Evolutionary conservation across 2,329 filamentous ascomycete species (phyloP).

Genomic region (Colletotrichum tanaceti): DNA sequence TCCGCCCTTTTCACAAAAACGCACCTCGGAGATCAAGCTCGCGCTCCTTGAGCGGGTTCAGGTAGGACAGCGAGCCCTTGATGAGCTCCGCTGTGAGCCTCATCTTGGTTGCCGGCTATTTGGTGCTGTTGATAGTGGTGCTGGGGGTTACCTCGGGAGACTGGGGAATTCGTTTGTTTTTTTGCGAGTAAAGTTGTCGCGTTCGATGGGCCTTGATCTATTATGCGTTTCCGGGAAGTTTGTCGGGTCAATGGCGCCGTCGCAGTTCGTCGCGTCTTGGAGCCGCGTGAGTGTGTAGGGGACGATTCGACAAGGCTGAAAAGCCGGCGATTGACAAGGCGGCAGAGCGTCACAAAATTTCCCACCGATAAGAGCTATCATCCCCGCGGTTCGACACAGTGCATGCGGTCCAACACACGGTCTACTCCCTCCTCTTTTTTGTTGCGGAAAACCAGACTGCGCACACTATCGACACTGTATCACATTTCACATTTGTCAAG

Average conservation of each 20-base stretch:
- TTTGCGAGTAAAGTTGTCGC: neutral
- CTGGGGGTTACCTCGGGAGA: constrained; percentile 31
- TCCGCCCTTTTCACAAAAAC: constrained; percentile 89
- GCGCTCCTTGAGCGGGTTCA: constrained; percentile 98
- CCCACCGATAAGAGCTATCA: constrained; percentile 35
- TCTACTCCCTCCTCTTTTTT: accelerated
- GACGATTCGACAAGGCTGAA: constrained; percentile 36
- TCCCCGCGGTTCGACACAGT: constrained; percentile 12
- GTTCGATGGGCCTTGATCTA: neutral
- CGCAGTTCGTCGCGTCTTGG: constrained; percentile 16
- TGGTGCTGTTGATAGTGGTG: constrained; percentile 38
- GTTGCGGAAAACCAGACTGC: neutral
- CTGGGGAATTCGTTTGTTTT: neutral
- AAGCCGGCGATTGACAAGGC: constrained; percentile 38
- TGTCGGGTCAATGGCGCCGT: constrained; percentile 4
- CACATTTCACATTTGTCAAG: neutral
- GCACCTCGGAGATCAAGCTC: constrained; percentile 99
- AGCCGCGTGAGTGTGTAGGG: constrained; percentile 23
- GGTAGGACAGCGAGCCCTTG: constrained; percentile 93
- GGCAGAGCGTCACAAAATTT: constrained; percentile 36
- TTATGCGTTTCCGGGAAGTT: neutral
- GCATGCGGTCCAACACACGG: neutral
- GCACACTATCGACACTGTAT: constrained; percentile 7
- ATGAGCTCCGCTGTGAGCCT: constrained; percentile 96
- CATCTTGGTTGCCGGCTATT: constrained; percentile 67